Evolutionary conservation across 1,139 yeast genomes (phyloP).

Genomic region (Blastobotrys serpentis): DNA sequence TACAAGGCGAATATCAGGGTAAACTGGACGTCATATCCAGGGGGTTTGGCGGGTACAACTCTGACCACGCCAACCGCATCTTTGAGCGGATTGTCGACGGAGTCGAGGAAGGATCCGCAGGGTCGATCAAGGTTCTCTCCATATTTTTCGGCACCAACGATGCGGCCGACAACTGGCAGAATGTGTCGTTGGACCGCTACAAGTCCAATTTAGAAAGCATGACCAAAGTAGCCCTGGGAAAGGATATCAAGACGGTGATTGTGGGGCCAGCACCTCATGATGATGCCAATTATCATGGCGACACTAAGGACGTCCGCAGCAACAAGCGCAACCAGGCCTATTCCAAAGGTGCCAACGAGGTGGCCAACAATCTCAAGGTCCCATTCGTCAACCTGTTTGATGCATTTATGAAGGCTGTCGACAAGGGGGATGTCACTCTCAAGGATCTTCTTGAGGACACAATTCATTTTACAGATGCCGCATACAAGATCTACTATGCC

Average conservation of each 20-base stretch:
- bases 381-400: conserved; percentile 57
- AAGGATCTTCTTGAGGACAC: conserved; percentile 53
- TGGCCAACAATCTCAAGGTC: conserved; percentile 48
- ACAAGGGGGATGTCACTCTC: conserved; percentile 33
- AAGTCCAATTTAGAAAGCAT: conserved; percentile 47
- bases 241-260: conserved; percentile 50
- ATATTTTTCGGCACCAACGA: conserved; percentile 81
- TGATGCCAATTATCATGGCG: conserved; percentile 31
- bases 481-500: conserved; percentile 53
- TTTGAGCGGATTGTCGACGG: conserved; percentile 20
- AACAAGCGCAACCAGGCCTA: conserved; percentile 48
- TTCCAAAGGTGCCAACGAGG: conserved; percentile 47
- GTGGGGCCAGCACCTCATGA: conserved; percentile 68
- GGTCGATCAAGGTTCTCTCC: conserved; percentile 23
- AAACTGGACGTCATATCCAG: conserved; percentile 55
- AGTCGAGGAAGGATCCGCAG: conserved; percentile 17
- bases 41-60: conserved; percentile 61
- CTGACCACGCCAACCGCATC: conserved; percentile 45
- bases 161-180: conserved; percentile 50
- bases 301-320: conserved; percentile 38
- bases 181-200: conserved; percentile 52
- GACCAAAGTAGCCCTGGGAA: conserved; percentile 41
- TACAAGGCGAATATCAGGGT: conserved; percentile 44
- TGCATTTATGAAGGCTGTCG: conserved; percentile 39
- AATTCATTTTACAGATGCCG: conserved; percentile 63